Conservation (phyloP, 2,329 filamentous ascomycete species). For the Boeremia lycopersici region DNA sequence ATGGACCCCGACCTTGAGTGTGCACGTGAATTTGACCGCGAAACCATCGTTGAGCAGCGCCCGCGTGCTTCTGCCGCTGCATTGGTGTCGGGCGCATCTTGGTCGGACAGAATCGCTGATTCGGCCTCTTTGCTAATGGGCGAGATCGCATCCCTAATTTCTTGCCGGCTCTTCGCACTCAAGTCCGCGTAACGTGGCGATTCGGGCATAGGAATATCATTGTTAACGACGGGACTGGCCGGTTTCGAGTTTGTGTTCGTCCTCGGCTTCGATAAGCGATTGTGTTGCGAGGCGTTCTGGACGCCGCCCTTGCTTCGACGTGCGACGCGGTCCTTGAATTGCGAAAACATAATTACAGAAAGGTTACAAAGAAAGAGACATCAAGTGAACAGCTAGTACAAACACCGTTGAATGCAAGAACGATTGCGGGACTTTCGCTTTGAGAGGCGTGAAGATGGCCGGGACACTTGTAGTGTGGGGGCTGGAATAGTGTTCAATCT, state of each 20-base stretch:
- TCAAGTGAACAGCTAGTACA: constrained; percentile 17
- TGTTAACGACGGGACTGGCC: constrained; percentile 19
- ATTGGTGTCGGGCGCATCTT: constrained; percentile 28
- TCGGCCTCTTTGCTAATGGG: constrained; percentile 34
- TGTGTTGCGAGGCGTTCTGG: constrained; percentile 31
- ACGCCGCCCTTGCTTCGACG: constrained; percentile 34
- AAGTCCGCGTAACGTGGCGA: constrained; percentile 35
- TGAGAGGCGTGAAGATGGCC: constrained; percentile 12
- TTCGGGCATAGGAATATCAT: constrained; percentile 29
- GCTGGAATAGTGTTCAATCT: constrained; percentile 16
- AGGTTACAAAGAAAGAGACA: constrained; percentile 18
- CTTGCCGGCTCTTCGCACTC: constrained; percentile 35
- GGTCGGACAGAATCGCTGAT: constrained; percentile 20
- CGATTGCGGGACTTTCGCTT: not conserved
- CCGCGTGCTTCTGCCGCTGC: constrained; percentile 30
- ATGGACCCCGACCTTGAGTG: constrained; percentile 33
- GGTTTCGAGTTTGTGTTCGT: constrained; percentile 42
- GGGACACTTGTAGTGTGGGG: constrained; percentile 16
- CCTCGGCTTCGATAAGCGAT: constrained; percentile 45
- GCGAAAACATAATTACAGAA: constrained; percentile 27
- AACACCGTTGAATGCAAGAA: not conserved
- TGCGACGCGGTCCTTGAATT: constrained; percentile 21
- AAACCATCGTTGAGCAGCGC: constrained; percentile 32
- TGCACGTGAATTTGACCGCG: constrained; percentile 35
- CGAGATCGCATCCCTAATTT: constrained; percentile 38